Evolutionary conservation across 2,329 filamentous ascomycete species (phyloP).

Genomic region (Acephala macrosclerotiorum): DNA sequence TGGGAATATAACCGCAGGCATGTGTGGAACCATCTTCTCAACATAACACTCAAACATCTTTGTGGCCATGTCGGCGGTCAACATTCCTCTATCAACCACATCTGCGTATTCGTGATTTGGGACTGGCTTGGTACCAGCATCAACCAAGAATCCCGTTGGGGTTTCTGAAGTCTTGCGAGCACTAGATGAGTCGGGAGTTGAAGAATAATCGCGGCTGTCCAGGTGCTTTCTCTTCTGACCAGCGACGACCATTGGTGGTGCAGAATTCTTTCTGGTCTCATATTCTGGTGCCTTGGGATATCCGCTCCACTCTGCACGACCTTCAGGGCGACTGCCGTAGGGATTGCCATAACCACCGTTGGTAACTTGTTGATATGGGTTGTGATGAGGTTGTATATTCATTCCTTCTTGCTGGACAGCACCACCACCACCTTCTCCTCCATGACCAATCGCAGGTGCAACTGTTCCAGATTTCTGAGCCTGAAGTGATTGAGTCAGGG

Average conservation of each 20-base stretch:
- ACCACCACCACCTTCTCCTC: background rate
- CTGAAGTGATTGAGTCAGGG: conserved; percentile 48
- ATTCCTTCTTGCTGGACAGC: conserved; percentile 10
- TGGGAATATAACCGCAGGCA: conserved; percentile 69
- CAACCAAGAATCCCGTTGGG: conserved; percentile 16
- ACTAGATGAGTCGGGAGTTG: conserved; percentile 17
- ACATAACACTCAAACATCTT: conserved; percentile 66
- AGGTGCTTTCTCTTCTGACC: conserved; percentile 45
- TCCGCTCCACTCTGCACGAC: conserved; percentile 34
- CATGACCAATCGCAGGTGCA: conserved; percentile 6
- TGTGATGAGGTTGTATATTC: conserved; percentile 20
- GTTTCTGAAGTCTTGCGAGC: conserved; percentile 7
- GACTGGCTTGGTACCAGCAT: conserved; percentile 16
- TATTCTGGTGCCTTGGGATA: conserved; percentile 39
- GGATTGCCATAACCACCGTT: conserved; percentile 39
- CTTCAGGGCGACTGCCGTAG: conserved; percentile 34
- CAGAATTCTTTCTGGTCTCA: conserved; percentile 33
- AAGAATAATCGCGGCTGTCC: conserved; percentile 34
- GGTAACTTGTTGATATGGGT: conserved; percentile 44
- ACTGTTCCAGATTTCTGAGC: conserved; percentile 37
- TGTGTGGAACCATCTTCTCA: conserved; percentile 64
- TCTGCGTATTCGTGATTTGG: conserved; percentile 46
- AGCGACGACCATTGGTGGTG: conserved; percentile 44
- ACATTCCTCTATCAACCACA: conserved; percentile 63
- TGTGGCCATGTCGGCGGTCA: conserved; percentile 62